phyloP scores from a whole-genome alignment of 1,284 basidiomycete genomes.

The Takashimella koratensis region DNA sequence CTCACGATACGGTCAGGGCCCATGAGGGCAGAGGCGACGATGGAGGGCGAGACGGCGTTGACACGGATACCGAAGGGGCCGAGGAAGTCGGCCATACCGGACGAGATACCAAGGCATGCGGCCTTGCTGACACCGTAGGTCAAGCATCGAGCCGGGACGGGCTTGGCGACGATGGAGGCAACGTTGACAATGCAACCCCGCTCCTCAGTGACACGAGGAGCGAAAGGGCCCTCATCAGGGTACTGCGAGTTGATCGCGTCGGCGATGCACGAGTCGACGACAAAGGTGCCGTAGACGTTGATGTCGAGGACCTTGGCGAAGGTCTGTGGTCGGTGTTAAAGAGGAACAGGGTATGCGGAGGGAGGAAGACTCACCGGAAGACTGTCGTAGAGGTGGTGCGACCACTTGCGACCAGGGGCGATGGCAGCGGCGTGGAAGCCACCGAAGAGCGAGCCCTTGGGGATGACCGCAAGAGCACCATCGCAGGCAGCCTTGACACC shows the following conservation, averaged over 20 bases:
- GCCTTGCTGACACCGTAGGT: slow-evolving; percentile 33
- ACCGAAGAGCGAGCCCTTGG: slow-evolving; percentile 27
- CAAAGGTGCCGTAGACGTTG: slow-evolving; percentile 32
- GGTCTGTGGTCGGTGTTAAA: slow-evolving; percentile 8
- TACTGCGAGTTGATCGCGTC: slow-evolving; percentile 38
- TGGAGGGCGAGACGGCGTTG: slow-evolving; percentile 30
- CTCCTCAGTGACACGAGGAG: slow-evolving; percentile 20
- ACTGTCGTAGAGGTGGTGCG: slow-evolving; percentile 14
- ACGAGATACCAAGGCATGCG: slow-evolving; percentile 19
- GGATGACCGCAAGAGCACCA: slow-evolving; percentile 13
- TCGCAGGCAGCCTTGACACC: slow-evolving; percentile 8
- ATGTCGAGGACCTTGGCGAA: slow-evolving; percentile 26
- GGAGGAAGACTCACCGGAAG: slow-evolving; percentile 1
- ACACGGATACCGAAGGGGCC: slow-evolving; percentile 34
- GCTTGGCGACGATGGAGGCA: slow-evolving; percentile 24
- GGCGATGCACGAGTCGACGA: slow-evolving; percentile 25
- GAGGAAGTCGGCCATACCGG: slow-evolving; percentile 23
- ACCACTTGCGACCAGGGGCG: slow-evolving; percentile 14
- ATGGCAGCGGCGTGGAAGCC: slow-evolving; percentile 33
- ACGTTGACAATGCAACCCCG: slow-evolving; percentile 36
- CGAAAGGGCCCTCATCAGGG: slow-evolving; percentile 17
- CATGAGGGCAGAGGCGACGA: slow-evolving; percentile 30
- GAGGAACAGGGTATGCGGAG: too few relatives aligned
- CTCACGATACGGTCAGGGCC: slow-evolving; percentile 16
- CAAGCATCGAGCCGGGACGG: slow-evolving; percentile 28